Percentiles rank a stretch among this genome's conserved stretches.
Evolutionary conservation across 306 rosid species (phyloP).

Genomic region (Crataegus laevigata): DNA sequence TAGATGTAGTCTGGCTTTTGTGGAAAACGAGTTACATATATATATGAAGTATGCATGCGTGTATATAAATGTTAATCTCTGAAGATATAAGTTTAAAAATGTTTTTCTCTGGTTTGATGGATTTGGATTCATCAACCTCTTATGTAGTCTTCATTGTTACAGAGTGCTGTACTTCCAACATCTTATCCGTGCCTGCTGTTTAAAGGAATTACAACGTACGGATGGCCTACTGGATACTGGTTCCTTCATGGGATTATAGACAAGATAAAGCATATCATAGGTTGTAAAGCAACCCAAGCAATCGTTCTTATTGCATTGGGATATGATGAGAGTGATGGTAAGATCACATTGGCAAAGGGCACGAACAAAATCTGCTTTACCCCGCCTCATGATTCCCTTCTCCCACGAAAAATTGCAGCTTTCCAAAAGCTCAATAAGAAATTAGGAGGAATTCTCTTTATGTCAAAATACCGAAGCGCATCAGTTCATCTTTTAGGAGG

Average conservation of each 20-base stretch:
- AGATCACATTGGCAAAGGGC: constrained; percentile 14
- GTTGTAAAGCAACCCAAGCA: constrained; percentile 23
- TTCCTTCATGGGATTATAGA: constrained; percentile 31
- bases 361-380: constrained; percentile 19
- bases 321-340: constrained; percentile 24
- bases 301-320: constrained; percentile 27
- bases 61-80: neutral
- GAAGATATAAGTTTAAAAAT: neutral
- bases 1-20: neutral
- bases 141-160: constrained; percentile 8
- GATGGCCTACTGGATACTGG: constrained; percentile 33
- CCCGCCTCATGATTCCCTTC: constrained; percentile 26
- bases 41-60: neutral
- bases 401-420: constrained; percentile 22
- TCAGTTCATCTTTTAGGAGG: constrained; percentile 33
- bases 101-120: neutral
- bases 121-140: neutral
- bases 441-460: constrained; percentile 28
- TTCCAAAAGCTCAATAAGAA: constrained; percentile 26
- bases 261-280: constrained; percentile 20
- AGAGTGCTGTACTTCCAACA: constrained; percentile 33
- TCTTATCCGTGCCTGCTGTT: constrained; percentile 28
- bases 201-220: constrained; percentile 30
- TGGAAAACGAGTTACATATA: neutral
- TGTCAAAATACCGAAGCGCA: constrained; percentile 28